These are phyloP conservation scores for Cenchrus americanus DNA, from an alignment of 176 grass and related monocot genomes.

Conservation along the genomic window DNA sequence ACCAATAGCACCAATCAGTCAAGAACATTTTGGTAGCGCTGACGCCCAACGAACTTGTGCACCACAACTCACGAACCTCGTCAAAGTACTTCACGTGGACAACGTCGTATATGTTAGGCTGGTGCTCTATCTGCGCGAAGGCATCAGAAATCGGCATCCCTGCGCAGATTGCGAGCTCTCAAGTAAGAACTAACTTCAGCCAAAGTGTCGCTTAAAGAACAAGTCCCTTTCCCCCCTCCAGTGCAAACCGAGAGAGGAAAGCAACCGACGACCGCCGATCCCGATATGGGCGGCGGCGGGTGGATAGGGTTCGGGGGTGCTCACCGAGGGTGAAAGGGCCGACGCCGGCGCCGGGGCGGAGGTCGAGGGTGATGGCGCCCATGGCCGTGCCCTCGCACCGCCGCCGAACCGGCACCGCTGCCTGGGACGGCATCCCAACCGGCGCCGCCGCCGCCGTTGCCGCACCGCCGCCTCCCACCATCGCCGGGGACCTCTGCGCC, in stretches of 20 bases:
- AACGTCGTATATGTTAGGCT: conserved; percentile 88
- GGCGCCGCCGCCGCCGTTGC: conserved; percentile 1
- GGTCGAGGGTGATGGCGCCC: conserved; percentile 94
- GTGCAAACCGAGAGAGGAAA: neutral
- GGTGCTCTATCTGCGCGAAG: conserved; percentile 81
- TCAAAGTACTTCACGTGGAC: conserved; percentile 94
- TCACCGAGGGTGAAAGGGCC: conserved; percentile 92
- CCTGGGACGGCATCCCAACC: conserved; percentile 48
- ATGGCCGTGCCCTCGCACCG: conserved; percentile 89
- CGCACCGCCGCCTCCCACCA: conserved; percentile 23
- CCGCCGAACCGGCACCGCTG: conserved; percentile 54
- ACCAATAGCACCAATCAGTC: neutral
- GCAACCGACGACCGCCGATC: conserved; percentile 24
- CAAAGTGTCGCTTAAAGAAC: conserved; percentile 22
- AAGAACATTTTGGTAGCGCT: conserved; percentile 10
- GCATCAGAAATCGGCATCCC: conserved; percentile 97
- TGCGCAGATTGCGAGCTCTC: conserved; percentile 40
- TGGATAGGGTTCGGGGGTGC: conserved; percentile 24
- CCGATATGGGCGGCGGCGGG: neutral
- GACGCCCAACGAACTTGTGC: neutral
- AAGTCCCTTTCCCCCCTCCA: neutral
- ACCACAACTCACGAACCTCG: conserved; percentile 72
- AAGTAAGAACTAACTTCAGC: conserved; percentile 33
- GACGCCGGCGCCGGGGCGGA: conserved; percentile 82
- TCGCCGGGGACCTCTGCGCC: conserved; percentile 53